Percentiles rank a stretch among this genome's conserved stretches.
phyloP scores from a whole-genome alignment of 345 rosid species.

The Rhizophora mangle region DNA sequence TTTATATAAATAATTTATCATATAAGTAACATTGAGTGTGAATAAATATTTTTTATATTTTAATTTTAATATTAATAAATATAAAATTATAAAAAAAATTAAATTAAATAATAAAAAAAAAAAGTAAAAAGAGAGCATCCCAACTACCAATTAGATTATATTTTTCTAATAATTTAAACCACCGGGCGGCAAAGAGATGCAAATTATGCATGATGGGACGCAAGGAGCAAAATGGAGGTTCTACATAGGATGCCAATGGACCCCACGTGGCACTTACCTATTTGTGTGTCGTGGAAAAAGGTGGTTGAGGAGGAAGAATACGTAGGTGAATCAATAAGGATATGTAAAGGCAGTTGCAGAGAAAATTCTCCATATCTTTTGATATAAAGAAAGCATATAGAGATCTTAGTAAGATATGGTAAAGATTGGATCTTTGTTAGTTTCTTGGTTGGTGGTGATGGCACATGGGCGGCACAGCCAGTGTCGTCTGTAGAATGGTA shows the following conservation, averaged over 20 bases:
- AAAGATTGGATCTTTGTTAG: slow-evolving; percentile 2
- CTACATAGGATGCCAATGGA: slow-evolving; percentile 43
- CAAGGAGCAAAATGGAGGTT: slow-evolving; percentile 6
- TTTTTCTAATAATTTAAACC: neutral
- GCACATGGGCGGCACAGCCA: slow-evolving; percentile 41
- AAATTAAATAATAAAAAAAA: too few species aligned
- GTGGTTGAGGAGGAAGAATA: neutral
- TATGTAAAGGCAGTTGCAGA: neutral
- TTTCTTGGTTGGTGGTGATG: slow-evolving; percentile 4
- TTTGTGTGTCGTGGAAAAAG: slow-evolving; percentile 17
- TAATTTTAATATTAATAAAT: too few species aligned
- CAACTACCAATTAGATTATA: too few species aligned
- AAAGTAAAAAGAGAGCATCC: too few species aligned
- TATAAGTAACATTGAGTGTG: too few species aligned
- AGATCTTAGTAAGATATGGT: neutral
- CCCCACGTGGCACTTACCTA: slow-evolving; percentile 57
- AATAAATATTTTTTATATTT: too few species aligned
- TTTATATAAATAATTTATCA: too few species aligned
- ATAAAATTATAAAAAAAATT: too few species aligned
- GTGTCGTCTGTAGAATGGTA: slow-evolving; percentile 20
- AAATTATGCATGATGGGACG: slow-evolving; percentile 26
- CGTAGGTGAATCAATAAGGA: slow-evolving; percentile 12
- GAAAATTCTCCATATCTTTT: slow-evolving; percentile 17
- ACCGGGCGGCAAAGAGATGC: slow-evolving; percentile 9
- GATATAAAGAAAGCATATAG: neutral